Evolutionary conservation across 768 basidiomycete species (phyloP).

Genomic region (Mycena olivaceomarginata): DNA sequence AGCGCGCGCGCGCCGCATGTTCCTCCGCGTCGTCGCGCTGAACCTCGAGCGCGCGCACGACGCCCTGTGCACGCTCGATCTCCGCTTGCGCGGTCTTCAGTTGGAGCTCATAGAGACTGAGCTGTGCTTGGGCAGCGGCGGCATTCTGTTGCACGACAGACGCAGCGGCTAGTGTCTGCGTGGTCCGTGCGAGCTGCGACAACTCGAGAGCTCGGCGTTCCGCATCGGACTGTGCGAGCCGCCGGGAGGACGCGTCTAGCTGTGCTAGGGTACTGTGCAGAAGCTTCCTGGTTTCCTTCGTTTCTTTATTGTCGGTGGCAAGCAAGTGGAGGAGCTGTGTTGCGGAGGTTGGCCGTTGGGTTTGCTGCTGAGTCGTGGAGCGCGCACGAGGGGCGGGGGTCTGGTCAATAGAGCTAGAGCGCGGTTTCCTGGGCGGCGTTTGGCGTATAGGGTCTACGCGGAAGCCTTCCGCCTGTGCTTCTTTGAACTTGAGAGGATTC

Average conservation of each 20-base stretch:
- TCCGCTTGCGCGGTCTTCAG: constrained; percentile 31
- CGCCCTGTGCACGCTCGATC: constrained; percentile 21
- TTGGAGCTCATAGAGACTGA: constrained; percentile 24
- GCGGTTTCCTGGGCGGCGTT: constrained; percentile 11
- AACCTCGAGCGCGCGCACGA: constrained; percentile 22
- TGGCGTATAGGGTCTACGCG: neutral
- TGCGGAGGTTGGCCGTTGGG: constrained; percentile 15
- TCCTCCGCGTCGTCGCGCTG: constrained; percentile 38
- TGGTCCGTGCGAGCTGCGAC: constrained; percentile 7
- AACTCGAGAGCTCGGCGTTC: constrained; percentile 30
- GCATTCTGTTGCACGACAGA: constrained; percentile 25
- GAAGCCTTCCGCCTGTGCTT: constrained; percentile 33
- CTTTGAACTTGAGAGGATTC: constrained; percentile 21
- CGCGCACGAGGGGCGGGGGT: constrained; percentile 3
- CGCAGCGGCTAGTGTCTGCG: constrained; percentile 13
- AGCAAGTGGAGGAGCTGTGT: constrained; percentile 23
- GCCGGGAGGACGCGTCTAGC: constrained; percentile 32
- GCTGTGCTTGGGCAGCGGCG: constrained; percentile 34
- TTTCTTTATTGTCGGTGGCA: constrained; percentile 14
- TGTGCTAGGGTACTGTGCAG: constrained; percentile 26
- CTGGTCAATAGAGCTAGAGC: constrained; percentile 14
- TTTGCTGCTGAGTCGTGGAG: constrained; percentile 9
- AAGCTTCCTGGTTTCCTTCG: constrained; percentile 13
- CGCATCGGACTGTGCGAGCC: constrained; percentile 21
- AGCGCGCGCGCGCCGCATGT: constrained; percentile 63